Evolutionary conservation across 148 eudicot genomes (phyloP).

Genomic region (Tetragonia tetragonoides): DNA sequence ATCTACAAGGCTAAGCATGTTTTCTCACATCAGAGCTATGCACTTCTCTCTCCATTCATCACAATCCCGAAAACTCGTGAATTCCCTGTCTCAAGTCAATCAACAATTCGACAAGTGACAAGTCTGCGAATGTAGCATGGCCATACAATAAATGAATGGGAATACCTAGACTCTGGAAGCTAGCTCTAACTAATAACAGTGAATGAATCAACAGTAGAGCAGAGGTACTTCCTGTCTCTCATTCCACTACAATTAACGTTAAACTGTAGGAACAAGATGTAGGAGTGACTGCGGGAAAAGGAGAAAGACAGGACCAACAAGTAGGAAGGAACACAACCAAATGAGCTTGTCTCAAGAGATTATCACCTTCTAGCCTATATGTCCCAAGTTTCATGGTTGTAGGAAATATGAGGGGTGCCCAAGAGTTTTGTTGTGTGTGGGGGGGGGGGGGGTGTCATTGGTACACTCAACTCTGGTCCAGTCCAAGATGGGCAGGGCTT

Average conservation of each 20-base stretch:
- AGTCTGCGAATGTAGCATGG: background rate
- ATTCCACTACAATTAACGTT: background rate
- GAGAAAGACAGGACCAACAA: background rate
- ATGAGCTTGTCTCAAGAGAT: too few species aligned
- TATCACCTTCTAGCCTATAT: too few species aligned
- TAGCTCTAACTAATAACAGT: background rate
- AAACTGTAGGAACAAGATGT: background rate
- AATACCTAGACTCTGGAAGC: background rate
- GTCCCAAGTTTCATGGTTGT: too few species aligned
- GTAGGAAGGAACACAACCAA: background rate
- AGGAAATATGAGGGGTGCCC: too few species aligned
- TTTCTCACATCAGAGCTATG: background rate
- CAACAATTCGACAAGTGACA: too few species aligned
- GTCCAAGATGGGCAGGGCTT: too few species aligned
- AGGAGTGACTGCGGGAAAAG: background rate
- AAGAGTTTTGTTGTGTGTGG: too few species aligned
- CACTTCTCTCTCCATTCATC: background rate
- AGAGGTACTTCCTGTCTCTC: background rate
- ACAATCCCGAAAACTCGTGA: background rate
- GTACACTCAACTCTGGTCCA: too few species aligned
- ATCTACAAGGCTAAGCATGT: too few species aligned
- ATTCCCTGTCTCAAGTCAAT: background rate
- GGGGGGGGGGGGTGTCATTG: too few species aligned
- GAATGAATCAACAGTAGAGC: background rate
- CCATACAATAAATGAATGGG: background rate